Evolutionary conservation across 768 basidiomycete genomes (phyloP), one percentile per base, ranked within the genome.

Genomic region (Boletellus ananiceps): DNA sequence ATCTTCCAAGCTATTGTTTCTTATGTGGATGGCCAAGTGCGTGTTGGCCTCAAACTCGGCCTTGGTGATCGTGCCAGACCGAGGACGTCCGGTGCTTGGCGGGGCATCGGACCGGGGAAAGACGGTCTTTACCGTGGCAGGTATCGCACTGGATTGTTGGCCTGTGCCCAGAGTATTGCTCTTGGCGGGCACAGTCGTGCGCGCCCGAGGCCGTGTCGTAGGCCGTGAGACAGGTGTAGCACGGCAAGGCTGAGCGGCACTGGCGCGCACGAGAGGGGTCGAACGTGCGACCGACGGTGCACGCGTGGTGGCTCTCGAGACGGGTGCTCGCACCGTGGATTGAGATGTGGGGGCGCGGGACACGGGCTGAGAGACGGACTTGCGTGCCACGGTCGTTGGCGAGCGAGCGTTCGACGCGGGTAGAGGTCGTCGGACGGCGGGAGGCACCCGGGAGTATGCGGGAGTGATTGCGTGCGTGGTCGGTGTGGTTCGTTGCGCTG

Each of bases 41-140:
- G 53, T 49, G 38, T 62, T 60, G 14, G 60, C 50, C 36, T 59
- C 57, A 31, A 61, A 60, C n/a, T 40, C 57, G 3, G 40, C 60
- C 23, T 48, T 61, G 37, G 57, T 60, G 27, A 62, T 64, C 36
- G 64, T 66, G 8, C 62, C 60, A 4, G 60, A 56, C 33, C 62
- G 56, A 5, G 60, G 56, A 5, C 62, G 57, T 7, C 38, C 16
- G 2, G 43, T 39, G 19, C 19, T 44, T 5, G 41, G 46, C 3
- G 40, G 8, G 8, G 35, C 15, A 5, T 47, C 45, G 9, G 46
- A 50, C 15, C 31, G 14, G 0, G 52, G 8, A 2, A 16, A 25
- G 3, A 34, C 19, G 23, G 37, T 41, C 44, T 34, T 50, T 12
- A 47, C 8, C 2, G 21, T 8, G 8, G 46, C 11, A 6, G 49